These are phyloP conservation scores for Allium sativum DNA, from an alignment of 106 monocot genomes.

Conservation along the genomic window DNA sequence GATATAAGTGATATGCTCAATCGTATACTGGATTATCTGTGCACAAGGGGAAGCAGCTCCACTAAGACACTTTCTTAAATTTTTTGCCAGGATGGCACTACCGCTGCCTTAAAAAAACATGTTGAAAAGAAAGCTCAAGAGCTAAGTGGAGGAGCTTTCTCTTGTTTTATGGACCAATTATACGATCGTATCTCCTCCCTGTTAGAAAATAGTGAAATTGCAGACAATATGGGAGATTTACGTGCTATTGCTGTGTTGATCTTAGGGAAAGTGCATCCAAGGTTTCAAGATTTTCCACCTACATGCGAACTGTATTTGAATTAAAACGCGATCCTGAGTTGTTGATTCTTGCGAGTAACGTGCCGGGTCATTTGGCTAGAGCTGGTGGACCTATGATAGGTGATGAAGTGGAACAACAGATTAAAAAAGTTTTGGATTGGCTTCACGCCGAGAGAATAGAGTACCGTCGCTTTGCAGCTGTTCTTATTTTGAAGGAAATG, in stretches of 20 bases:
- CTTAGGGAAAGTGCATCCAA: too few species aligned
- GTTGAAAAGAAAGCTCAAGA: conserved; percentile 59
- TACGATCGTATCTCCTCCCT: too few species aligned
- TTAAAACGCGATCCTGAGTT: too few species aligned
- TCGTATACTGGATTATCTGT: too few species aligned
- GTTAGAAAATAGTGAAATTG: too few species aligned
- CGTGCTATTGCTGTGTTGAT: too few species aligned
- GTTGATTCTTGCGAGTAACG: too few species aligned
- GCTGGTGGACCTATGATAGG: conserved; percentile 84
- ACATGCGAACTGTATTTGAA: too few species aligned
- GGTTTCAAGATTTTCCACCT: too few species aligned
- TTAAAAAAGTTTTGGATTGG: conserved; percentile 80
- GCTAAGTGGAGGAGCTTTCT: conserved; percentile 60
- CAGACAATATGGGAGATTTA: too few species aligned
- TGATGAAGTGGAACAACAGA: conserved; percentile 84
- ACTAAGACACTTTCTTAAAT: background rate
- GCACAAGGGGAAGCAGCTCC: too few species aligned
- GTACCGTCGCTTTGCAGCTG: conserved; percentile 73
- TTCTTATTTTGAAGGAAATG: conserved; percentile 94
- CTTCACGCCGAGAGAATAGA: conserved; percentile 64
- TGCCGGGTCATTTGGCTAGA: conserved; percentile 63
- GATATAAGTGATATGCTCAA: too few species aligned
- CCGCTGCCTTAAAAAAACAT: conserved; percentile 32
- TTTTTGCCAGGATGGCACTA: conserved; percentile 25
- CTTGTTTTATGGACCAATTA: conserved; percentile 80